Percentiles rank a stretch among this genome's conserved stretches.
Conservation (phyloP, 805 yeast species). For the Metschnikowia peoriensis region DNA sequence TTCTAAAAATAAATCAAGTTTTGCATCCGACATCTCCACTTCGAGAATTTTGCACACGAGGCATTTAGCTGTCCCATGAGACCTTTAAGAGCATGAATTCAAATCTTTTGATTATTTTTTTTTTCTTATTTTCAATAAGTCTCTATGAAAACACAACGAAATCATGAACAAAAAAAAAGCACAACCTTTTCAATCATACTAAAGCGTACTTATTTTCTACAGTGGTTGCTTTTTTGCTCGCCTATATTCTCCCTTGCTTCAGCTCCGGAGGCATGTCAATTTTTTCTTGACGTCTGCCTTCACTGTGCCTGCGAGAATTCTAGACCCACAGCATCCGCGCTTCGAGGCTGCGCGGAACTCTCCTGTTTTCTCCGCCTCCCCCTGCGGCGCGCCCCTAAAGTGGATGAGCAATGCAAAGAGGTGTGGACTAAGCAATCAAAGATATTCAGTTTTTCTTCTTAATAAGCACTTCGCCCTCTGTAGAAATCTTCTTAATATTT, state of each 20-base stretch:
- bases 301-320: background rate
- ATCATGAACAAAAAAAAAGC: background rate
- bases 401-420: background rate
- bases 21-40: background rate
- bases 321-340: background rate
- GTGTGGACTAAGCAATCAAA: background rate
- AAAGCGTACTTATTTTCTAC: too few species aligned
- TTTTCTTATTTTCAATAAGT: too few species aligned
- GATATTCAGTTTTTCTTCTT: background rate
- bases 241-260: background rate
- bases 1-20: background rate
- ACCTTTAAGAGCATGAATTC: background rate
- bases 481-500: background rate
- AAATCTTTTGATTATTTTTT: background rate
- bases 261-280: background rate
- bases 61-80: background rate
- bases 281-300: background rate
- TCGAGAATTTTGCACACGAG: background rate
- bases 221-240: background rate
- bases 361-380: background rate
- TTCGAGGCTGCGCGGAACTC: background rate
- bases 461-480: background rate
- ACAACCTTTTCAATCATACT: too few species aligned
- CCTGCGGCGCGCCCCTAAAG: slow-evolving; percentile 2
- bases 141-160: background rate